Evolutionary conservation across 2,329 filamentous ascomycete species (phyloP), one percentile per base, ranked within the genome.

Genomic region (Trichocomaceae sp.): DNA sequence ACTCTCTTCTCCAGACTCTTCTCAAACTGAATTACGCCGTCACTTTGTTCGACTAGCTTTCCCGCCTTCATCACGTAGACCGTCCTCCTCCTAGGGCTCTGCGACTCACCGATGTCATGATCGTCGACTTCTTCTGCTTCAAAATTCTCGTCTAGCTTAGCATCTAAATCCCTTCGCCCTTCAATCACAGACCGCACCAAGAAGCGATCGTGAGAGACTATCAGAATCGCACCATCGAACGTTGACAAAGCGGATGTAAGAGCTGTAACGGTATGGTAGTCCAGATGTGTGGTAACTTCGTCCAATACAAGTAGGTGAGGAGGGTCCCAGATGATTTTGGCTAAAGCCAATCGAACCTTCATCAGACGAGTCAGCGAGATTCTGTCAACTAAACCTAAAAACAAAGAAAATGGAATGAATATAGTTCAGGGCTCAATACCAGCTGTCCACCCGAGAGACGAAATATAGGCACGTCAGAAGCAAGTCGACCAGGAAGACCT

Each of bases 171-270:
- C 13, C 72, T 65, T 47, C 79, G 69, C 0, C 85, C 85, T 65
- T 89, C 85, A 1, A 93, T 77, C 0, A 87, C 87, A 2, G 83
- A 83, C 46, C 85, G 79, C 72, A 93, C 80, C 63, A 95, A 86
- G 78, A 87, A 95, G 31, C 90, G 78, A 67, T 95, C 89, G 73
- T 95, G 90, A 35, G 84, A 90, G 4, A 93, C 85, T 5, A 93
- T 72, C 39, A 95, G 72, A 3, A 93, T 79, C 0, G 88, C 88
- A 0, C 89, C 89, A 54, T 84, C 79, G 78, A 87, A 95, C 2
- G 72, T 72, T 13, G 79, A 77, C 59, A 95, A 68, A 2, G 85
- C 86, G 22, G 81, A 77, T 0, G 86, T 78, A 53, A 95, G 71
- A 1, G 86, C 87, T 7, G 82, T 80, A 22, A 92, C 87, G 0